Base-by-base conservation (phyloP, 73 alveolate genomes). In the Halteria grandinella region DNA sequence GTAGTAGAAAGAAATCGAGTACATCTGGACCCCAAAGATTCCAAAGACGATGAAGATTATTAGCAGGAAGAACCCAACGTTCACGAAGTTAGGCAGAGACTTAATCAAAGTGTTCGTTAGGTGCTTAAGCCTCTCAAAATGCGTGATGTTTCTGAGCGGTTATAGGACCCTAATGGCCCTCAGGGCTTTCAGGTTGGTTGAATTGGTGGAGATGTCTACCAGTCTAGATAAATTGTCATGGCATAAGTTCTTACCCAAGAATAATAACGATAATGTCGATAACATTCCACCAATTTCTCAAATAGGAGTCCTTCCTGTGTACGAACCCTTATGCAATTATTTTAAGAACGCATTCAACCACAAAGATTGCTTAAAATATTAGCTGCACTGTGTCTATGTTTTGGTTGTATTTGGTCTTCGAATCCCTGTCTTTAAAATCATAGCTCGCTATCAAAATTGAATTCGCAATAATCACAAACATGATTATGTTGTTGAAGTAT, bases 61-160 rank as follows among this genome's bases (percentile, higher is more conserved):
- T 1, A 79, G 52, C 40, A 89, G 53, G 74, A 89, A 78, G 15
- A 87, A 45, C 10, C 87, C 78, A 1, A 87, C 91, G 63, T 89
- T 79, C 12, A 69, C 85, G 45, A 89, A 62, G 15, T 81, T 79
- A n/a, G 97, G 97, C 50, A 89, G 55, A 15, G 97, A 66, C 29
- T 70, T 75, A 2, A 89, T 41, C 25, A 89, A 57, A 7, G 97
- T 55, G 2, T 31, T 28, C 11, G 71, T 64, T 4, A 89, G 48
- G 31, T 82, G 57, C 53, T 79, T 86, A 92, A 89, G 69, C 25
- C 89, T 79, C 23, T 85, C 82, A 25, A 89, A 39, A n/a, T 83
- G 49, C 36, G 87, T 87, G 17, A 89, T 86, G 11, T 92, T 79
- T 45, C 69, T 66, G 1, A 66, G 69, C 1, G 80, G 80, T 41